phyloP scores from a whole-genome alignment of 1,284 basidiomycete genomes.

The Fomitopsis pinicola region DNA sequence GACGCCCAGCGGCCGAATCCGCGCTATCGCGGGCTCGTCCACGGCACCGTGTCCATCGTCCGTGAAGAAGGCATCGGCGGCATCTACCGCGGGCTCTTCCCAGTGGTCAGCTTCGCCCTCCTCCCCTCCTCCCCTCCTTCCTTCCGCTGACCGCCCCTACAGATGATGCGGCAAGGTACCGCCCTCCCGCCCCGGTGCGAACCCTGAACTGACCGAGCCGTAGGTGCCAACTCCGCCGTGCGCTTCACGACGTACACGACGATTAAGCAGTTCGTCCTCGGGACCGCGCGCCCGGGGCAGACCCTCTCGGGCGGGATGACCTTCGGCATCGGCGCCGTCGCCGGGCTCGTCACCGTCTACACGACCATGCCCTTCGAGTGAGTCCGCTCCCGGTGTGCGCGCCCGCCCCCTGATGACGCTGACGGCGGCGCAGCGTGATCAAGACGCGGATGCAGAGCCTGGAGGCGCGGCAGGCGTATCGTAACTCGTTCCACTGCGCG shows the following conservation, averaged over 20 bases:
- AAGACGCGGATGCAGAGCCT: constrained; percentile 98
- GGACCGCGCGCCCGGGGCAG: constrained; percentile 79
- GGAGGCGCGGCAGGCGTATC: constrained; percentile 78
- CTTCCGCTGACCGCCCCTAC: neutral
- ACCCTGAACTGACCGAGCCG: neutral
- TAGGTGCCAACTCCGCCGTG: constrained; percentile 88
- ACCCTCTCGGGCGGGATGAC: constrained; percentile 85
- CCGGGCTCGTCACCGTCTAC: constrained; percentile 94
- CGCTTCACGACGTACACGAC: constrained; percentile 96
- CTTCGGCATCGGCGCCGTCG: constrained; percentile 91
- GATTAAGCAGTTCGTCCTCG: constrained; percentile 89
- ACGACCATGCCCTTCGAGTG: constrained; percentile 92
- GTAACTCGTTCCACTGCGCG: constrained; percentile 91
- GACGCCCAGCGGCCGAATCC: constrained; percentile 85
- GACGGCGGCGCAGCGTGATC: constrained; percentile 67
- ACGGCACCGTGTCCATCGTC: constrained; percentile 83
- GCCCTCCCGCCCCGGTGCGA: neutral
- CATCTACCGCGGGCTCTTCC: constrained; percentile 90
- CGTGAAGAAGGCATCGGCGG: constrained; percentile 79
- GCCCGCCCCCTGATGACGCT: neutral
- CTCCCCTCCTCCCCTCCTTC: constrained; percentile 1
- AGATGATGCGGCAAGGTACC: constrained; percentile 91
- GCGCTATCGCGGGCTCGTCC: constrained; percentile 83
- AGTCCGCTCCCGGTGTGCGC: constrained; percentile 26
- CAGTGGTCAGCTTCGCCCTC: constrained; percentile 63